These are phyloP conservation scores for Suhomyces yuchorum DNA, from an alignment of 1,139 yeast species.

Conservation along the genomic window DNA sequence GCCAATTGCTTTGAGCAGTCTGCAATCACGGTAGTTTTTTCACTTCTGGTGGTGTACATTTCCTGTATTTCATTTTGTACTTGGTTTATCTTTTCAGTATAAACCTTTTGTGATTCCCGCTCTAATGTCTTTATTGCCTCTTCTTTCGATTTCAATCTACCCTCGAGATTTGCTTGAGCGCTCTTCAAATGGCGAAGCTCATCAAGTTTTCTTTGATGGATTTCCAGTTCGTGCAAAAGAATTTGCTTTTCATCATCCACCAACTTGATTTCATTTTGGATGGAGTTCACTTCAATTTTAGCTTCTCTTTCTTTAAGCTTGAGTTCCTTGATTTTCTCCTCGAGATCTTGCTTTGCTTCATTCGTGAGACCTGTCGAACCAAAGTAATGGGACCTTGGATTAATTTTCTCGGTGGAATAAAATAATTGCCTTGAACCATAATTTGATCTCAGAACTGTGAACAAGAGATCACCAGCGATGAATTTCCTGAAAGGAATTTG, in stretches of 20 bases:
- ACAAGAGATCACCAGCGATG: conserved; percentile 59
- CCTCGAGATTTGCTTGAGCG: conserved; percentile 15
- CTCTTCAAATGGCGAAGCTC: conserved; percentile 18
- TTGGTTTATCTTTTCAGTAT: conserved; percentile 29
- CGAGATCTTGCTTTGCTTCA: conserved; percentile 29
- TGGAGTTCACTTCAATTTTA: conserved; percentile 16
- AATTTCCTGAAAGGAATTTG: conserved; percentile 54
- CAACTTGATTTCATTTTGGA: conserved; percentile 13
- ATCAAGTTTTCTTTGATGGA: conserved; percentile 26
- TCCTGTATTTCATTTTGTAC: conserved; percentile 28
- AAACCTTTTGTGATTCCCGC: conserved; percentile 30
- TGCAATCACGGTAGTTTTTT: conserved; percentile 18
- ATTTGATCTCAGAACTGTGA: conserved; percentile 53
- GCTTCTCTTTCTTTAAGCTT: conserved; percentile 23
- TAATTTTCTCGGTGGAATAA: conserved; percentile 39
- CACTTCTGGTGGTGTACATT: conserved; percentile 26
- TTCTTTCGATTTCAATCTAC: conserved; percentile 23
- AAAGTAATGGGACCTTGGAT: conserved; percentile 36
- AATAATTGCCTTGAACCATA: conserved; percentile 59
- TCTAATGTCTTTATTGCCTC: conserved; percentile 30
- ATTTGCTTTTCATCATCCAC: conserved; percentile 12
- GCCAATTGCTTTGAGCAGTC: conserved; percentile 25
- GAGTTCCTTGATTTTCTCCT: conserved; percentile 21
- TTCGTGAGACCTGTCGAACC: conserved; percentile 47
- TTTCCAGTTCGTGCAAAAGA: conserved; percentile 18